Base-by-base conservation (phyloP, 352 stramenopile genomes). In the Phytophthora crassamura region DNA sequence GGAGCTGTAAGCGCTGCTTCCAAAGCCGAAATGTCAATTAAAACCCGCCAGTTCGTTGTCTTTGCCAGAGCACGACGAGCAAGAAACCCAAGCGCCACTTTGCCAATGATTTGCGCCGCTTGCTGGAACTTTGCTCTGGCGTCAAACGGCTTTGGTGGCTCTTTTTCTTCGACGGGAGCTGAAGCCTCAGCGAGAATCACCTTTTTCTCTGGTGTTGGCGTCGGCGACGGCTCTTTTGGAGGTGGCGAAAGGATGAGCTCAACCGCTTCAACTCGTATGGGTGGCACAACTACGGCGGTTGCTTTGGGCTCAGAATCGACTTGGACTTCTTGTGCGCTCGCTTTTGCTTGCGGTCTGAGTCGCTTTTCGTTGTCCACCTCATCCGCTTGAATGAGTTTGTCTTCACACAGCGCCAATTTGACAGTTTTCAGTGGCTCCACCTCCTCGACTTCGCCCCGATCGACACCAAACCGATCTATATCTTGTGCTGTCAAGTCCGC, bases 401-500 rank as follows among this genome's bases (percentile, higher is more conserved):
- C 77, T 57, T 86, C 78, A 6, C 80, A 58, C 22, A 33, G 10
- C 9, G 52, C 50, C 7, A 22, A 2, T 10, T 51, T 35, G 7
- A 38, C 11, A 11, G 28, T 40, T 14, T 33, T 43, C 16, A 34
- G 46, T 18, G 15, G 42, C 7, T 64, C 47, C n/a, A 8, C 42
- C 10, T 69, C 48, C 8, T 33, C 28, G 1, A 65, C 40, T 33
- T 75, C 61, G 2, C 84, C 78, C 12, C 42, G 46, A 57, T 94
- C 82, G 22, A 86, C 51, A 14, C 83, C 86, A 65, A 90, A 95
- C 12, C 78, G 82, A 28, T 84, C 59, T 4, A 72, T 82, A 40
- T 93, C 86, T 14, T 93, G 42, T 10, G 78, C 74, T 14, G 78
- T 74, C 72, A 95, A 80, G 18, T 84, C 78, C 52, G 80, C 55